Base-by-base conservation (phyloP, 352 stramenopile genomes). In the Phytophthora cryptogea region DNA sequence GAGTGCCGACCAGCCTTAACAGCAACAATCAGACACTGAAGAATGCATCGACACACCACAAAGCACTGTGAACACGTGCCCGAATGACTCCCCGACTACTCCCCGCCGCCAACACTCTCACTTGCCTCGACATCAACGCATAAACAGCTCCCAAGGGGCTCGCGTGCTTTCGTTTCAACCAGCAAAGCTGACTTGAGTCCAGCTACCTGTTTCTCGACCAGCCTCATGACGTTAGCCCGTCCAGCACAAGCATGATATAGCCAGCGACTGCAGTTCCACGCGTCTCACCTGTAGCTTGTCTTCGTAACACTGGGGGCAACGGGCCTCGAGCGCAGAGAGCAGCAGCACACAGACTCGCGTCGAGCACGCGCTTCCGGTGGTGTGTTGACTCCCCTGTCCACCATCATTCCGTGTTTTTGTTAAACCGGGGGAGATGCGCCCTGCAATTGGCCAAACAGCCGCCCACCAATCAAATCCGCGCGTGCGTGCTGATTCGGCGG, bases 351-450 rank as follows among this genome's bases (percentile, higher is more conserved):
- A 36, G 32, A 5, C 9, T 13, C 14, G 32, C 8, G 32, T 0
- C 32, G 0, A 11, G 32, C 32, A 36, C 11, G 23, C 11, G 43
- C 30, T 63, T 63, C 46, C 23, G 48, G 48, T 51, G 36, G 36
- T 57, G 36, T 57, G 36, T 57, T 56, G 30, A 42, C 41, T 45
- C 30, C 45, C 36, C 17, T 4, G 20, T 2, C 23, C 4, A 42
- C 48, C 58, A 39, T 65, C 48, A 54, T 65, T 59, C 48, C 37
- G 17, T 58, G 5, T 10, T 11, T 64, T 58, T 65, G 57, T 54
- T 65, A 54, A 66, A 66, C 56, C 8, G 28, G 26, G 30, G 37
- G 30, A 4, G 11, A 35, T 44, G 32, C 35, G 33, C 37, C 35
- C 33, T 16, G 31, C 37, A 63, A 26, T 55, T 63, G 55, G 55